Evolutionary conservation across 2,329 filamentous ascomycete genomes (phyloP).

Genomic region (Microdochium bolleyi): DNA sequence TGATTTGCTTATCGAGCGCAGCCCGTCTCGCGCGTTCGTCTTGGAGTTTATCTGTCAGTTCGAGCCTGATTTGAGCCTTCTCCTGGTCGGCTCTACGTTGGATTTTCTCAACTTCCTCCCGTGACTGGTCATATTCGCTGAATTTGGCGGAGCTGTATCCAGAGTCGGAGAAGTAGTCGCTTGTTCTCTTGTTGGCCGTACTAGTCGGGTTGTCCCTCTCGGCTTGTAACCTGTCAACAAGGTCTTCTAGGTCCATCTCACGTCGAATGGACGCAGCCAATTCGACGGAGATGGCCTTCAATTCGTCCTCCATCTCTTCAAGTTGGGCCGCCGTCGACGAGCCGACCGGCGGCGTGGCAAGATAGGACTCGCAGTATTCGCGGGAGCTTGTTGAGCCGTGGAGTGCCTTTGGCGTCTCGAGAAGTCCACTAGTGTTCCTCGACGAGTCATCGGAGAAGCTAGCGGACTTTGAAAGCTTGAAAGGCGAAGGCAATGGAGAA

Average conservation of each 20-base stretch:
- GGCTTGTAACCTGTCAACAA: conserved; percentile 80
- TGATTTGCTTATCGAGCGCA: conserved; percentile 75
- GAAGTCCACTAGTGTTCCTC: conserved; percentile 27
- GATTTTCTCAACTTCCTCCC: conserved; percentile 72
- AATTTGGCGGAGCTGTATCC: conserved; percentile 79
- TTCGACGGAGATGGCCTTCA: conserved; percentile 88
- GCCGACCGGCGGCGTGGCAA: conserved; percentile 37
- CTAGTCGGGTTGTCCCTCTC: conserved; percentile 55
- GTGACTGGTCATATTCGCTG: conserved; percentile 55
- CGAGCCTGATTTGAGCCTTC: conserved; percentile 76
- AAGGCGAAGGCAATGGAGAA: conserved; percentile 43
- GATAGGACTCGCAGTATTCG: conserved; percentile 42
- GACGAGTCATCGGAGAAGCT: conserved; percentile 32
- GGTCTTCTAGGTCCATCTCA: conserved; percentile 93
- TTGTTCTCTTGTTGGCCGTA: conserved; percentile 63
- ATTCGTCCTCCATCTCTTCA: conserved; percentile 87
- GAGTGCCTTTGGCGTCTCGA: conserved; percentile 29
- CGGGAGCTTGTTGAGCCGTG: conserved; percentile 32
- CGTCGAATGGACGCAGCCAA: conserved; percentile 86
- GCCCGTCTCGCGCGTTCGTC: conserved; percentile 73
- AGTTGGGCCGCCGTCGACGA: conserved; percentile 47
- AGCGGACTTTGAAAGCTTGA: conserved; percentile 30
- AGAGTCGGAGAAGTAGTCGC: conserved; percentile 97
- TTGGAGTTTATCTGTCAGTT: conserved; percentile 78
- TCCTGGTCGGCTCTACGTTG: conserved; percentile 84